Base-by-base conservation (phyloP, 2,329 filamentous ascomycete species). In the Colletotrichum nymphaeae region DNA sequence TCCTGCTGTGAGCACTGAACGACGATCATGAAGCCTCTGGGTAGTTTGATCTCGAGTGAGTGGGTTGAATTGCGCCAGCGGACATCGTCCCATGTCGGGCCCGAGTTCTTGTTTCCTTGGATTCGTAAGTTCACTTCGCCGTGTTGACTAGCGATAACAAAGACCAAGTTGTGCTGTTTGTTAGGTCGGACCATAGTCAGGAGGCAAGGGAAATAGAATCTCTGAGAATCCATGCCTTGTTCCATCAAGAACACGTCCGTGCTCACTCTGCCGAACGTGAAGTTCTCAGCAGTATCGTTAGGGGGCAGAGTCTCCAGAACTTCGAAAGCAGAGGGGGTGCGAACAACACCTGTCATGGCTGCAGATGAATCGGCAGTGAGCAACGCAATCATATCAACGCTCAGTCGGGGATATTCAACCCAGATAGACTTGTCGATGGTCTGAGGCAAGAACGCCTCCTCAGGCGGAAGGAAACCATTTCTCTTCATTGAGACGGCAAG, bases 381-480 rank as follows among this genome's bases (percentile, higher is more conserved):
- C 3, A 95, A 88, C 12, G 92, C 90, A 19, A 91, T 85, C 70
- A 94, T 90, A 77, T 96, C 93, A 22, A 93, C 89, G 28, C 92
- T 92, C 75, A 96, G 88, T 11, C 87, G 84, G 0, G 94, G 94
- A 78, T 97, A 97, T 69, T 92, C 88, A 19, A 95, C 80, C 95
- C 94, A 98, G 52, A 97, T 93, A 0, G 90, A 91, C 67, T 94
- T 94, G 79, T 98, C 93, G 74, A 96, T 91, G 1, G 92, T 91
- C 78, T 95, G 93, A 1, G 93, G 93, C n/a, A 95, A 86, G 56
- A 92, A 88, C 0, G 90, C 85, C 60, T 92, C 90, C 67, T 92
- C 88, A 0, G 92, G 89, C 0, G 94, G 93, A 77, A 98, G 86
- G 70, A 97, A 91, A 26, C 92, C 91, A 78, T 97, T 97, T 65